Percentiles rank a stretch among this genome's conserved stretches.
Evolutionary conservation across 2,329 filamentous ascomycete species (phyloP).

Genomic region (Chaetomiaceae sp.): DNA sequence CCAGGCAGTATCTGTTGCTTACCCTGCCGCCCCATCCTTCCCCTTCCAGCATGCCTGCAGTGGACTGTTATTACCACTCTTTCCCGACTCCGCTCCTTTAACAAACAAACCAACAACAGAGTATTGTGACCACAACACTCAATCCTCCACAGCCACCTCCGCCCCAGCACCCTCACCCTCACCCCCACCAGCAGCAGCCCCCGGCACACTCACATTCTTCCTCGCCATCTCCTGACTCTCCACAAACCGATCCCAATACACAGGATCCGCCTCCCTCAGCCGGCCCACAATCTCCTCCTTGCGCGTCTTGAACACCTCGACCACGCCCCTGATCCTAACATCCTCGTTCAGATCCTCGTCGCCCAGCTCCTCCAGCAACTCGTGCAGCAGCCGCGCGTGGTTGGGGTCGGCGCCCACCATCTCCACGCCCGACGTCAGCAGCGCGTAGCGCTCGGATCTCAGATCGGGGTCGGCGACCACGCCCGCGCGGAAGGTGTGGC

Average conservation of each 20-base stretch:
- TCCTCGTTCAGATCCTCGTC: slow-evolving; percentile 53
- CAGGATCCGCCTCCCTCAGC: slow-evolving; percentile 58
- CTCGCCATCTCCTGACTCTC: slow-evolving; percentile 58
- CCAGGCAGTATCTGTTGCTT: no score
- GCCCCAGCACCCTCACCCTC: slow-evolving; percentile 35
- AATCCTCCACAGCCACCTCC: slow-evolving; percentile 34
- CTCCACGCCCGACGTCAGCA: slow-evolving; percentile 44
- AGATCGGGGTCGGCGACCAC: slow-evolving; percentile 34
- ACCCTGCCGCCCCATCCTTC: no score
- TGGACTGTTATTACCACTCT: no score
- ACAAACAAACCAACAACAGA: no score
- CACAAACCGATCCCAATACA: slow-evolving; percentile 60
- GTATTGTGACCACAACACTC: no score
- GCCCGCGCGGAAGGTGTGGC: slow-evolving; percentile 52
- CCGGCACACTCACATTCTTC: slow-evolving; percentile 41
- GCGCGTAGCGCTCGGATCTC: slow-evolving; percentile 47
- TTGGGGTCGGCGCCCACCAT: slow-evolving; percentile 48
- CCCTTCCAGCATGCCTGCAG: no score
- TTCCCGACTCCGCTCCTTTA: no score
- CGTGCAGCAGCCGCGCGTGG: slow-evolving; percentile 51
- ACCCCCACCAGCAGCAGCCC: not conserved
- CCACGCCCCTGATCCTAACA: slow-evolving; percentile 54
- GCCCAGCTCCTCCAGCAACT: slow-evolving; percentile 59
- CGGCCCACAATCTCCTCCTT: slow-evolving; percentile 45
- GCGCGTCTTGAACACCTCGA: slow-evolving; percentile 58